Evolutionary conservation across 345 rosid genomes (phyloP).

Genomic region (Syzygium aqueum): DNA sequence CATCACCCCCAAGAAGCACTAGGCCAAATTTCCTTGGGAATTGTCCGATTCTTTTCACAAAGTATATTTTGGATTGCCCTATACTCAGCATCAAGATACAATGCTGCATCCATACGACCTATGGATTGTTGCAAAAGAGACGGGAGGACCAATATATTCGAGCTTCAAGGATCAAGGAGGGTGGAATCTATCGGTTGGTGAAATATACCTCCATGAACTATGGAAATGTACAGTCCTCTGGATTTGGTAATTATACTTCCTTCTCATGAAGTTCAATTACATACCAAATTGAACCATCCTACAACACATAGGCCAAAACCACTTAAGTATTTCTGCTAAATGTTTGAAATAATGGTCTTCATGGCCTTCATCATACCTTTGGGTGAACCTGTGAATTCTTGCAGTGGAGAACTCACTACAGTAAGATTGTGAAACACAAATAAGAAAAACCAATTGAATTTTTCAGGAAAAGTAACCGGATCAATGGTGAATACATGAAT

Average conservation of each 20-base stretch:
- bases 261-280: background rate
- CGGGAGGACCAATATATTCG: background rate
- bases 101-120: background rate
- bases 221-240: too few relatives aligned
- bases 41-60: too few relatives aligned
- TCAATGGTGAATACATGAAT: background rate
- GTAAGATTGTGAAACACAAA: background rate
- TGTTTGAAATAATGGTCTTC: background rate
- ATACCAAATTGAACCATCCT: background rate
- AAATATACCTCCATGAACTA: background rate
- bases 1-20: background rate
- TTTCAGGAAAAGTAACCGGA: background rate
- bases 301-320: background rate
- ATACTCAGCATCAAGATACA: background rate
- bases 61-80: background rate
- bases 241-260: background rate
- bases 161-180: background rate
- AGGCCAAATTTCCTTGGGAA: background rate
- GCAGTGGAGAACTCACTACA: background rate
- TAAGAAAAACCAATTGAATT: background rate
- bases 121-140: background rate
- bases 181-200: background rate
- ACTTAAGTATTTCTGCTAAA: background rate
- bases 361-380: too few relatives aligned
- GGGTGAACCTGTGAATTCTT: background rate